Percentiles rank a stretch among this genome's conserved stretches.
Conservation (phyloP, 106 monocot species). For the Allium sativum region DNA sequence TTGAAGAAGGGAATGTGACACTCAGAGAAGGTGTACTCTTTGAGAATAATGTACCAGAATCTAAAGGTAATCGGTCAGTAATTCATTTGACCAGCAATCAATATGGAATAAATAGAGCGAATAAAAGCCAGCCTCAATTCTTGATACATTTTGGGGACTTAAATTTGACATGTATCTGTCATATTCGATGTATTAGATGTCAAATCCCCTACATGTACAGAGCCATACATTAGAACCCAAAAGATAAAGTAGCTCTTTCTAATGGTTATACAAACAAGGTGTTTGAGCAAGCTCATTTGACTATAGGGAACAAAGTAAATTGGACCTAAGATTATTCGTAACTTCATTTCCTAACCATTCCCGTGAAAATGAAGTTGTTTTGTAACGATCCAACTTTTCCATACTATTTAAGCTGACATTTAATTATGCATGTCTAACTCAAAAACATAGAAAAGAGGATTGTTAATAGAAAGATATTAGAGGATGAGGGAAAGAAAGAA, state of each 20-base stretch:
- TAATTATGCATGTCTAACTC: too few relatives aligned
- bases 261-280: not conserved
- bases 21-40: constrained; percentile 4
- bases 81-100: too few relatives aligned
- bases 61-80: not conserved
- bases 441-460: too few relatives aligned
- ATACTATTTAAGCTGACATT: too few relatives aligned
- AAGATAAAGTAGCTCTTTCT: not conserved
- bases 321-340: constrained; percentile 4
- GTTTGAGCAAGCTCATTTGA: not conserved
- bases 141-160: constrained; percentile 95
- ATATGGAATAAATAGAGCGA: constrained; percentile 67
- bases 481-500: too few relatives aligned
- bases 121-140: constrained; percentile 57
- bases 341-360: not conserved
- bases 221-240: not conserved
- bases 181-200: constrained; percentile 30
- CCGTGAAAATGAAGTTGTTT: constrained; percentile 11
- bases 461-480: too few relatives aligned
- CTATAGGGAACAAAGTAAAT: not conserved
- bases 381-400: too few relatives aligned
- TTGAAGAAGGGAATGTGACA: constrained; percentile 8
- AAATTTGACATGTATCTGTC: constrained; percentile 64
- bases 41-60: constrained; percentile 14
- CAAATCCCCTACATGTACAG: constrained; percentile 12